Base-by-base conservation (phyloP, 495 filamentous ascomycete species). In the Hypoxylon cercidicola region DNA sequence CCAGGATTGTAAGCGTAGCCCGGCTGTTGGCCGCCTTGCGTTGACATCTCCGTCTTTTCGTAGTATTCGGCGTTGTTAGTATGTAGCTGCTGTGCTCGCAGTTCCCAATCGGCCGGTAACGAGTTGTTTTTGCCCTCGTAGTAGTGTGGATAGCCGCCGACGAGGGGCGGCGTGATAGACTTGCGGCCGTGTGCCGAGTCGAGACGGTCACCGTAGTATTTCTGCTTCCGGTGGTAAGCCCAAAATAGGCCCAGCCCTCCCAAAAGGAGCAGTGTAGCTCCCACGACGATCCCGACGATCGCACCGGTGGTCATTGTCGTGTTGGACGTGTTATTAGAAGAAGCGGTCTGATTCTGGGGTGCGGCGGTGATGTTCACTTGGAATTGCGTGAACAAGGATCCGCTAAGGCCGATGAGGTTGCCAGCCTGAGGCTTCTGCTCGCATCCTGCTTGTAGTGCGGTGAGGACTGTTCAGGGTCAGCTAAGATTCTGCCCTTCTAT, bases 281-380 rank as follows among this genome's bases (percentile, higher is more conserved):
- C 79, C 23, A 77, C 46, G 11, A 74, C 74, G 34, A 83, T 82
- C 19, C 81, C 81, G 25, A 74, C 76, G 44, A 82, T 82, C 21
- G 78, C 74, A 8, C 79, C 79, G 16, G 79, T 77, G 4, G 74
- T 74, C 62, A 81, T 72, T 39, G 41, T 58, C 19, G 64, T 55
- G 7, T 43, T 37, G 4, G 64, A 43, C 15, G 59, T 53, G 13
- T 59, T 48, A 18, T 35, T 53, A 21, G 62, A 66, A 23, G 50
- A 23, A 23, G 60, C 15, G 19, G 58, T 53, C 13, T 62, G 48
- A 9, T 60, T 52, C n/a, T 74, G 64, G 23, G 64, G 45, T 48
- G 57, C 50, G 35, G 47, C 41, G 51, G 74, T 77, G 55, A 81
- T 77, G 20, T 77, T 77, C 34, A 78, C 71, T 7, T 51, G 35